Evolutionary conservation across 163 green algal genomes (phyloP), one percentile per base, ranked within the genome.

Genomic region (Scenedesmus sp.): DNA sequence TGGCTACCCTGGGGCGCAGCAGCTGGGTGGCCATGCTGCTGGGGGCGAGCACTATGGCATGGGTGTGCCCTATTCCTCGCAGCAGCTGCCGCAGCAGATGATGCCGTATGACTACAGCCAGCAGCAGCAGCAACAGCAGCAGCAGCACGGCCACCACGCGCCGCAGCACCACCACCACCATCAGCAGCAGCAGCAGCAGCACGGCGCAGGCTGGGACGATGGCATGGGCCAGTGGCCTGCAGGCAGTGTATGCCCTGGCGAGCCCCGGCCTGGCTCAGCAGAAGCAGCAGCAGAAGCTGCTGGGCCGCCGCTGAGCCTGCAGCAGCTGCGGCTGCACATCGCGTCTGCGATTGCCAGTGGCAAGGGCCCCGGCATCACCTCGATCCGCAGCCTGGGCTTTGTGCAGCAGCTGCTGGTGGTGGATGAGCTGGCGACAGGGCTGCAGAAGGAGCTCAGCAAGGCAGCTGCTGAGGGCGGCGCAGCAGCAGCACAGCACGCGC

Each of bases 331-430:
- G 13, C 70, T 91, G 87, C 73, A 85, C 18, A 59, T 91, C 26
- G 87, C 87, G 20, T 56, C 77, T 46, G 73, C 87, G 13, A 74
- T 91, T 46, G 52, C 70, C 0, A 54, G 34, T 16, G 87, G 87
- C 13, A 57, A 52, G 23, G 87, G 87, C 2, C 87, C 87, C 5
- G 87, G 55, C 18, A 66, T 91, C 3, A 86, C 70, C 1, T 34
- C 70, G 2, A 26, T 91, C 9, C 56, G 73, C n/a, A 81, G 55
- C 77, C 10, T 85, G 5, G 87, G 87, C 2, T 91, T 91, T 79
- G 87, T 91, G 55, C 87, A 91, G 73, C 87, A 91, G 87, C 77
- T 91, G 87, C 55, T 79, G 87, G 20, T 91, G 20, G 87, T 91
- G 55, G 87, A 91, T 77, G 87, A 91, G 73, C 77, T 91, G 7